Percentiles rank a stretch among this genome's conserved stretches.
Conservation (phyloP, 2,329 filamentous ascomycete genomes). For the Sporothrix protearum region DNA sequence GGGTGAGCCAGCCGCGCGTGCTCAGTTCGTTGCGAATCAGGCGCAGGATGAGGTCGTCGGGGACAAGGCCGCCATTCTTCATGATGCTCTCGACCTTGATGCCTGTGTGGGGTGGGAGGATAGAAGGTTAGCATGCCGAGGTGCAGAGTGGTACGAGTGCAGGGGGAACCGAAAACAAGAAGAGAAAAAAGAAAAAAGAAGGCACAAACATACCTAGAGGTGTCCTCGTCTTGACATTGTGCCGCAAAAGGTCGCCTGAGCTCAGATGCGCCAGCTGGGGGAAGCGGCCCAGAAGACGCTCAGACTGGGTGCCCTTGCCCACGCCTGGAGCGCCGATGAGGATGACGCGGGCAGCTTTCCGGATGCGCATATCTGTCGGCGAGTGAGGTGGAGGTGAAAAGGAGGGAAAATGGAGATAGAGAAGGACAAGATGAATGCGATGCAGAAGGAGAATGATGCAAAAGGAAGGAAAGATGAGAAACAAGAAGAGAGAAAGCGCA, state of each 20-base stretch:
- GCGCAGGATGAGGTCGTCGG: constrained; percentile 85
- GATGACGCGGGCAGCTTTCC: constrained; percentile 84
- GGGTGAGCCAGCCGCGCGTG: constrained; percentile 75
- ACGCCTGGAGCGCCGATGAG: constrained; percentile 94
- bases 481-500: background rate
- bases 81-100: constrained; percentile 88
- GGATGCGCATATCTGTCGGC: constrained; percentile 57
- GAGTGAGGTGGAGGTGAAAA: too few relatives aligned
- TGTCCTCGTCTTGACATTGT: constrained; percentile 87
- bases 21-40: constrained; percentile 88
- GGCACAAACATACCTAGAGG: constrained; percentile 63
- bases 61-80: constrained; percentile 82
- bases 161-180: background rate
- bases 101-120: constrained; percentile 54
- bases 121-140: constrained; percentile 8
- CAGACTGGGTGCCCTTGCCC: constrained; percentile 93
- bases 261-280: constrained; percentile 88
- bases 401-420: background rate
- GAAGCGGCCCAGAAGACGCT: constrained; percentile 80
- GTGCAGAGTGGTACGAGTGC: background rate
- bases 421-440: background rate
- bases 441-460: background rate
- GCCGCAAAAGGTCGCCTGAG: constrained; percentile 85
- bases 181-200: background rate
- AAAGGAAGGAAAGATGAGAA: background rate